Evolutionary conservation across 805 yeast species (phyloP), one percentile per base, ranked within the genome.

Genomic region (Candida bentonensis): DNA sequence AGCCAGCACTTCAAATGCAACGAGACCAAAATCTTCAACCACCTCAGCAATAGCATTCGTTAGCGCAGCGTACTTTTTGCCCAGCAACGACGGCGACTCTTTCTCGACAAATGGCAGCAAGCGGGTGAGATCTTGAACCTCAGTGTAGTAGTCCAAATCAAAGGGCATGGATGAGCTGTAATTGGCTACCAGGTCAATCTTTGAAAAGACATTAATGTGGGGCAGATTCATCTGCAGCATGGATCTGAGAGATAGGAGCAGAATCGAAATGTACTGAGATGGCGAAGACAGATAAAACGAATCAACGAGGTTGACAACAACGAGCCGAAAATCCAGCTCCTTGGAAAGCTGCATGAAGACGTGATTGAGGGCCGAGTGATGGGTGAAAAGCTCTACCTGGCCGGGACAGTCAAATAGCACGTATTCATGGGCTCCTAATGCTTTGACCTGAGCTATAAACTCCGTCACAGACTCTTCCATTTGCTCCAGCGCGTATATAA

Each of bases 161-260:
- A 89, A 85, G 0, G 96, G 67, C 39, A 92, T 61, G 23, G 76
- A 76, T 9, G 36, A 9, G 0, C 95, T 96, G 54, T 84, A 92
- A 22, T 72, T 73, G 43, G 76, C 69, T 15, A 92, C 64, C 59
- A 82, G 65, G 59, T 92, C 99, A 40, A 94, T 84, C 64, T 92
- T 92, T 39, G 95, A 83, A 22, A 92, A 71, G 1, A 92, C 96
- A 57, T 92, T 92, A 5, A 92, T 72, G 53, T 89, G 97, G 1
- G 99, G 97, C 43, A 92, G 63, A 54, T 85, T 94, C 62, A 92
- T 66, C 62, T 88, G 95, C 27, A 92, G 64, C 99, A 92, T 92
- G 2, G 95, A 78, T 52, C 98, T 70, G 39, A 92, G 68, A 1
- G 95, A 82, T 44, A 92, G 65, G 39, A 92, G 63, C 9, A 92